Evolutionary conservation across 805 yeast genomes (phyloP), one percentile per base, ranked within the genome.

Genomic region (Middelhovenomyces tepae): DNA sequence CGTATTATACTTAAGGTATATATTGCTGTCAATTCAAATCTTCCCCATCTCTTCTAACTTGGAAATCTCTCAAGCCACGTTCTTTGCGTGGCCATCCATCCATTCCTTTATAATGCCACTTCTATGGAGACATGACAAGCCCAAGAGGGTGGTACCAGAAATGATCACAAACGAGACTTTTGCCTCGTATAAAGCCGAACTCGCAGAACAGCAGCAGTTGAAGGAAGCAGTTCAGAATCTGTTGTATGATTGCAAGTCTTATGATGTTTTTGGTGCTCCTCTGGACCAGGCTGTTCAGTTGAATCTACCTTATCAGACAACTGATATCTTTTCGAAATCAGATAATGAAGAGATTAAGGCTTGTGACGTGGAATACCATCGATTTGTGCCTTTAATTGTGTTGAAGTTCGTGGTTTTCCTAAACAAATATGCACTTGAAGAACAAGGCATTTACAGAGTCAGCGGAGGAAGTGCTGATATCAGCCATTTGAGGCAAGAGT

Each of bases 361-460:
- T 22, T 42, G 43, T 23, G 33, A 30, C 16, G 23, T 37, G 18
- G 37, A 22, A 20, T 28, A 28, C 29, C 37, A 30, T 13, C 28
- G 22, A 4, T 30, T 37, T 26, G 41, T 45, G 2, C 51, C 51
- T 5, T 14, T 35, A 8, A 16, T 45, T 6, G 39, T 46, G 13
- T 32, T 39, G 11, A 40, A 35, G 27, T 40, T 43, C 22, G 22
- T 45, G 16, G 25, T 25, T 14, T 48, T 38, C 32, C 31, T 54
- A 14, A 34, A 40, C 30, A 26, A 34, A 16, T 28, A 49, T 21
- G 55, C 53, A 3, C 28, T 54, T 8, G 25, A 38, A 9, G 59
- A 54, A 34, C 54, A 54, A 27, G 59, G 59, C 3, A 26, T 54
- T 1, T 54, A 53, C 36, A 35, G 59, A 27, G 32, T 53, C 10